phyloP scores from a whole-genome alignment of 176 grass and related monocot species.

The Alopecurus myosuroides region DNA sequence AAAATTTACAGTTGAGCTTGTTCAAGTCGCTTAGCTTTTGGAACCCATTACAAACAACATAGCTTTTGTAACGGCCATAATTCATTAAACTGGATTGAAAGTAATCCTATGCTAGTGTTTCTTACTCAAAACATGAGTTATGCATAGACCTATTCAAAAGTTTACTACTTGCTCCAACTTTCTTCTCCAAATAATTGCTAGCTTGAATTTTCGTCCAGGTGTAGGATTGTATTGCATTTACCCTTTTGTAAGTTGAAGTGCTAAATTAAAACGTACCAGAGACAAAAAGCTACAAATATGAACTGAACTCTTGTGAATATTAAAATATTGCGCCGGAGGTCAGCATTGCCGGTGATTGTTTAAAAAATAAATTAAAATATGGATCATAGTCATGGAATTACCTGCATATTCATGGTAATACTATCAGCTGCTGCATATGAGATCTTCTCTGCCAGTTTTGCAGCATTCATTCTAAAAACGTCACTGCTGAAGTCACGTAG shows the following conservation, averaged over 20 bases:
- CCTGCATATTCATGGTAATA: constrained; percentile 37
- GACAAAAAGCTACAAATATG: not conserved
- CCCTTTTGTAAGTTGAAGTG: not conserved
- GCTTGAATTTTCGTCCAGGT: not conserved
- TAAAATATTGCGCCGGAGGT: too few relatives aligned
- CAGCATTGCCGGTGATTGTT: too few relatives aligned
- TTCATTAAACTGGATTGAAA: not conserved
- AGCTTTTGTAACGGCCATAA: too few relatives aligned
- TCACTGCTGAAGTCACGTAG: constrained; percentile 44
- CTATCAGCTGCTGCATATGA: constrained; percentile 13
- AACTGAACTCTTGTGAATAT: not conserved
- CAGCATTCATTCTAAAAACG: constrained; percentile 39
- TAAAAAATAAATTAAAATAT: too few relatives aligned
- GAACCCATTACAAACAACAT: not conserved
- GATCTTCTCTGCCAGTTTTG: constrained; percentile 31
- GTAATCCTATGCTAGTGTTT: not conserved
- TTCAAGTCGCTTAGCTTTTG: not conserved
- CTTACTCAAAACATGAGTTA: not conserved
- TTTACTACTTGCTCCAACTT: not conserved
- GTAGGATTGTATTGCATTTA: not conserved
- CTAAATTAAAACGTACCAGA: not conserved
- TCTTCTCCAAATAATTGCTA: not conserved
- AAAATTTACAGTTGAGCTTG: not conserved
- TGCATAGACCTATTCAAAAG: not conserved
- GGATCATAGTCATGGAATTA: not conserved